phyloP scores from a whole-genome alignment of 768 basidiomycete species.

The Jaapia argillacea region DNA sequence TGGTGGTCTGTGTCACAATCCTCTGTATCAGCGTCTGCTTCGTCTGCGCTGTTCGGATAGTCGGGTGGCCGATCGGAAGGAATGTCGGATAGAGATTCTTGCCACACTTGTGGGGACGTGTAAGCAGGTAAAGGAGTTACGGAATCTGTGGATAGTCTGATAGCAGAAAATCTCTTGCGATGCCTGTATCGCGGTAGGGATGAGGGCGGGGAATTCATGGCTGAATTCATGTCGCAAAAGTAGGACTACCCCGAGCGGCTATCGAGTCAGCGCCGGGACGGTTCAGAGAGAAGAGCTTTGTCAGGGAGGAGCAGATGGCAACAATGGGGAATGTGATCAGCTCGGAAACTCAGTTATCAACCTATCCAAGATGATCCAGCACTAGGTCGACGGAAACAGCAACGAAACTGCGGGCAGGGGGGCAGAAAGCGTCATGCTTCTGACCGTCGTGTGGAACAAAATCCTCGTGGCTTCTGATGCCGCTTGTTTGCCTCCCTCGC shows the following conservation, averaged over 20 bases:
- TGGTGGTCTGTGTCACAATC: slow-evolving; percentile 20
- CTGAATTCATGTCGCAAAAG: no score
- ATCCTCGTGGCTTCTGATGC: no score
- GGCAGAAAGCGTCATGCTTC: neutral
- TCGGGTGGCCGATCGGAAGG: slow-evolving; percentile 61
- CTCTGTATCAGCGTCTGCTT: slow-evolving; percentile 64
- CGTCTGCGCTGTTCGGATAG: slow-evolving; percentile 69
- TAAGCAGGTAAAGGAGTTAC: slow-evolving; percentile 59
- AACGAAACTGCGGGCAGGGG: neutral
- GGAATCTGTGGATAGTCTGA: slow-evolving; percentile 57
- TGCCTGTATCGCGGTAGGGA: slow-evolving; percentile 21
- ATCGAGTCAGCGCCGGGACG: no score
- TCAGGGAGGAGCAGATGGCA: no score
- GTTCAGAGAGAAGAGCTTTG: no score
- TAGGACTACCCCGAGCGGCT: no score
- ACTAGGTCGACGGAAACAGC: neutral
- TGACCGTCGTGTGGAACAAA: neutral
- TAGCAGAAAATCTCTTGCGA: slow-evolving; percentile 45
- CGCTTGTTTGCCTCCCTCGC: no score
- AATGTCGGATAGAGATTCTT: slow-evolving; percentile 16
- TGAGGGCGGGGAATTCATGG: slow-evolving; percentile 13
- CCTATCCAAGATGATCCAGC: neutral
- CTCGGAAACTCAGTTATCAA: no score
- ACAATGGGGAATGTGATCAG: no score
- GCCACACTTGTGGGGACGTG: slow-evolving; percentile 26